Evolutionary conservation across 2,329 filamentous ascomycete species (phyloP).

Genomic region (Monosporascus cannonballus): DNA sequence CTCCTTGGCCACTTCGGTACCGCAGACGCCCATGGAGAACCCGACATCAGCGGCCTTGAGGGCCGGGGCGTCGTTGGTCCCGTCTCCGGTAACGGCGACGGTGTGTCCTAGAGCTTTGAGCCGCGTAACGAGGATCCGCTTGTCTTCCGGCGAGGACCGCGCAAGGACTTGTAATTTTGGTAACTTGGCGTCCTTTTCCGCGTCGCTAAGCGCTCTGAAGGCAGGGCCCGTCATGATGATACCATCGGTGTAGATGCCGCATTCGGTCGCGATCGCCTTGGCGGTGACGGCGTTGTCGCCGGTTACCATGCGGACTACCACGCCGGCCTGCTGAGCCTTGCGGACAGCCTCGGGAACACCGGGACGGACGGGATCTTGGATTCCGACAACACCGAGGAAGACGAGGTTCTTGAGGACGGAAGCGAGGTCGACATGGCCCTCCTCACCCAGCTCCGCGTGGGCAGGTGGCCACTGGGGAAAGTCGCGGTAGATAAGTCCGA

Average conservation of each 20-base stretch:
- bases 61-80: slow-evolving; percentile 61
- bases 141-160: slow-evolving; percentile 61
- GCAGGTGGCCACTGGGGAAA: slow-evolving; percentile 66
- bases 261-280: slow-evolving; percentile 66
- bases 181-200: slow-evolving; percentile 52
- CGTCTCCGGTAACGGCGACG: slow-evolving; percentile 60
- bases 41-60: slow-evolving; percentile 61
- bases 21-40: slow-evolving; percentile 62
- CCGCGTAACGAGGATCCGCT: slow-evolving; percentile 54
- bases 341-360: slow-evolving; percentile 63
- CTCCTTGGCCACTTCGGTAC: slow-evolving; percentile 63
- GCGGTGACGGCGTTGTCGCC: slow-evolving; percentile 69
- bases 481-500: slow-evolving; percentile 68
- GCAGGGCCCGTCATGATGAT: slow-evolving; percentile 64
- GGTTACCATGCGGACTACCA: slow-evolving; percentile 70
- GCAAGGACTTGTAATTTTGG: slow-evolving; percentile 58
- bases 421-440: slow-evolving; percentile 53
- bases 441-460: slow-evolving; percentile 49
- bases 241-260: slow-evolving; percentile 60
- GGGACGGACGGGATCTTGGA: slow-evolving; percentile 66
- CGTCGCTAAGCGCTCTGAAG: slow-evolving; percentile 55
- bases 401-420: slow-evolving; percentile 67
- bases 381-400: slow-evolving; percentile 66
- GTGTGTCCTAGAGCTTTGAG: slow-evolving; percentile 58
- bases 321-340: slow-evolving; percentile 61